Conservation (phyloP, 306 rosid species). For the Datisca glomerata region DNA sequence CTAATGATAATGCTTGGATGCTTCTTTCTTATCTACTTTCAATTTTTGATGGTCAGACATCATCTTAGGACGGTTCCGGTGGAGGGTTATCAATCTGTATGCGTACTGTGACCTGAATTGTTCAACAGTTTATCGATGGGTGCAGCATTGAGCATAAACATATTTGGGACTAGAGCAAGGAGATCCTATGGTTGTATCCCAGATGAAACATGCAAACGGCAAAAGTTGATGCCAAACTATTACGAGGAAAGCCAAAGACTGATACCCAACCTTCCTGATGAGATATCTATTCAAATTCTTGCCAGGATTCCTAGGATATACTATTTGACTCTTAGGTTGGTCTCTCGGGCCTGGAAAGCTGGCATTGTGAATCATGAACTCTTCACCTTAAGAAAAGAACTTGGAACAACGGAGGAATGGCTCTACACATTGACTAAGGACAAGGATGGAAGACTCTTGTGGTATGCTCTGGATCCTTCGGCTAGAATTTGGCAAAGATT, state of each 20-base stretch:
- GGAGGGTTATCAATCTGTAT: not conserved
- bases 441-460: constrained; percentile 49
- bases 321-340: constrained; percentile 45
- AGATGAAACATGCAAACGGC: constrained; percentile 58
- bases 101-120: constrained; percentile 5
- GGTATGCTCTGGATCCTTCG: constrained; percentile 77
- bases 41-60: too few species aligned
- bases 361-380: constrained; percentile 46
- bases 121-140: constrained; percentile 41
- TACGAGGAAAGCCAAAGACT: constrained; percentile 57
- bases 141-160: constrained; percentile 41
- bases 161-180: constrained; percentile 17
- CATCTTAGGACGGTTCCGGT: too few species aligned
- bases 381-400: constrained; percentile 60
- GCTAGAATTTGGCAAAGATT: constrained; percentile 76
- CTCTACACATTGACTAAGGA: constrained; percentile 62
- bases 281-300: constrained; percentile 75
- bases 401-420: constrained; percentile 86
- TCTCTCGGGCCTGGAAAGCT: constrained; percentile 70
- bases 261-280: constrained; percentile 85
- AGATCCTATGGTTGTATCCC: constrained; percentile 27
- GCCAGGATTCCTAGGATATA: constrained; percentile 79
- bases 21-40: too few species aligned
- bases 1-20: too few species aligned
- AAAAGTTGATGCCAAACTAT: constrained; percentile 36